These are phyloP conservation scores for Sporothrix schenckii DNA, from an alignment of 2,329 filamentous ascomycete species.

Conservation along the genomic window DNA sequence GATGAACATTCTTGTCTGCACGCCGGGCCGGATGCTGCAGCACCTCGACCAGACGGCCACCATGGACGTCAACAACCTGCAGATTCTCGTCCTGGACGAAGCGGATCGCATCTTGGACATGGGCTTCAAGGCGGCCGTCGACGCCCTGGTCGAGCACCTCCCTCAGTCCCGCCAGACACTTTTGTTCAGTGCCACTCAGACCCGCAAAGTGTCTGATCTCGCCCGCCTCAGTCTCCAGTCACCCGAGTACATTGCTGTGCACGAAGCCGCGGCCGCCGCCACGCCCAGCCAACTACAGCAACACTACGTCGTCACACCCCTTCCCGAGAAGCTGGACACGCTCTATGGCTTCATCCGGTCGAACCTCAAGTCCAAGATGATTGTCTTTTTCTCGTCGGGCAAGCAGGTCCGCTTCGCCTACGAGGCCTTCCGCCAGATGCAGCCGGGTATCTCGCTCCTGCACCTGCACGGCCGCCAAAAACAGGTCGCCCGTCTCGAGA, in stretches of 20 bases:
- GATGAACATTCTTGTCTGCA: slow-evolving; percentile 98
- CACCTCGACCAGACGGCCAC: slow-evolving; percentile 92
- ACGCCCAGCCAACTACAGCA: slow-evolving; percentile 86
- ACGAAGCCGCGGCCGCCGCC: slow-evolving; percentile 76
- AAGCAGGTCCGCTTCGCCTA: slow-evolving; percentile 97
- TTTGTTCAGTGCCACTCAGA: slow-evolving; percentile 95
- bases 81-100: slow-evolving; percentile 92
- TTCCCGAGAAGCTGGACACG: slow-evolving; percentile 87
- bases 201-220: slow-evolving; percentile 88
- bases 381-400: slow-evolving; percentile 92
- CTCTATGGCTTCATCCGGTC: slow-evolving; percentile 90
- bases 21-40: slow-evolving; percentile 91
- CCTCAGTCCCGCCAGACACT: slow-evolving; percentile 85
- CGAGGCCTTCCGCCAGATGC: slow-evolving; percentile 87
- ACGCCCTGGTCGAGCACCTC: slow-evolving; percentile 90
- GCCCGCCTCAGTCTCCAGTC: slow-evolving; percentile 85
- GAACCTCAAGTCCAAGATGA: slow-evolving; percentile 90
- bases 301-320: slow-evolving; percentile 83
- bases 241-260: slow-evolving; percentile 92
- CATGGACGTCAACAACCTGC: slow-evolving; percentile 86
- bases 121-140: slow-evolving; percentile 88
- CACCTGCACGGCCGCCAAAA: slow-evolving; percentile 95
- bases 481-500: slow-evolving; percentile 83
- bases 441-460: slow-evolving; percentile 88
- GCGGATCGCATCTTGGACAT: slow-evolving; percentile 97